Conservation (phyloP, 2,329 filamentous ascomycete species). For the Fusarium brevicatenulatum region DNA sequence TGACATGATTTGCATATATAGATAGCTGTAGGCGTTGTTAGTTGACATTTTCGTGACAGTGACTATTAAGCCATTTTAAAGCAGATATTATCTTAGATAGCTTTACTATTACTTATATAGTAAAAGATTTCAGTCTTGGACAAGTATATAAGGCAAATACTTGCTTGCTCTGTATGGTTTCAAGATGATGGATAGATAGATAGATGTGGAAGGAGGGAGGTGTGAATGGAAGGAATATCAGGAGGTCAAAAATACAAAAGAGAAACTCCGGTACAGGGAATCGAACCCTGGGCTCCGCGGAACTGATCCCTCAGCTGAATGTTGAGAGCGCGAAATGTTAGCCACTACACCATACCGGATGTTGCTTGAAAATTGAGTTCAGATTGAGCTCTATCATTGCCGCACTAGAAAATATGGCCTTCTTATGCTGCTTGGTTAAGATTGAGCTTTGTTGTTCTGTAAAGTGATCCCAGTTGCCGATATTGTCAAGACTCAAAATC, state of each 20-base stretch:
- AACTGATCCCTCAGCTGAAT: slow-evolving; percentile 5
- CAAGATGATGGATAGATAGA: background rate
- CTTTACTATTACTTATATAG: background rate
- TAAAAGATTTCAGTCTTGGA: background rate
- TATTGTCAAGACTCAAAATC: background rate
- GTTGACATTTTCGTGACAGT: background rate
- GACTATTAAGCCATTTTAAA: background rate
- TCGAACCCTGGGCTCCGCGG: slow-evolving; percentile 45
- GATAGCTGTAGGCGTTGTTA: background rate
- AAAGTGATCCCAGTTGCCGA: background rate
- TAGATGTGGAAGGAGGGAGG: too few species aligned
- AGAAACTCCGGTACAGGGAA: slow-evolving; percentile 43
- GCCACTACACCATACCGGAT: slow-evolving; percentile 50
- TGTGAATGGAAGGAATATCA: too few species aligned
- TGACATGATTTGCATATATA: background rate
- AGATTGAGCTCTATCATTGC: background rate
- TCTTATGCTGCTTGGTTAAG: background rate
- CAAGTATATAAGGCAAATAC: background rate
- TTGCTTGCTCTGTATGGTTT: background rate
- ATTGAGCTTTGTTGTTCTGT: background rate
- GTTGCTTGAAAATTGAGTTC: background rate
- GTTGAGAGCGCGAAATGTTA: slow-evolving; percentile 50
- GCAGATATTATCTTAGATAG: background rate
- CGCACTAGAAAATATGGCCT: fast-evolving
- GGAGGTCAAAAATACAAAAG: background rate